Evolutionary conservation across 345 rosid species (phyloP), one percentile per base, ranked within the genome.

Genomic region (Brassica incana): DNA sequence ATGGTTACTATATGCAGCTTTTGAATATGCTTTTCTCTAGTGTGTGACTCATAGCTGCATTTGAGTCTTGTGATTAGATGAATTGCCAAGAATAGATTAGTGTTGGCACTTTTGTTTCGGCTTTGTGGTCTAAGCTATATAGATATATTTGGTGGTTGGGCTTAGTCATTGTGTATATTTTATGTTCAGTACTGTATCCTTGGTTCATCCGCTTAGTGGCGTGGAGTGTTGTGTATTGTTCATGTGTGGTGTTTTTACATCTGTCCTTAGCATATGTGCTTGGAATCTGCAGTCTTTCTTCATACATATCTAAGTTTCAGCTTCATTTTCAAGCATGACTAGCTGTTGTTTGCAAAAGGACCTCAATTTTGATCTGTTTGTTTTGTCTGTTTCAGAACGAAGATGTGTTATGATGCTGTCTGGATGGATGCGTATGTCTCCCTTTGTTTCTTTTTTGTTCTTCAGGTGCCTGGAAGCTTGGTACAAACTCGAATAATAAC

Each of bases 401-500:
- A 69, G 76, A 54, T 64, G 62, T 9, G 20, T 20, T 64, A 4
- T 10, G 36, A 16, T 54, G 67, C 36, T 64, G 12, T 69, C 32
- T n/a, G 68, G 61, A 58, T 38, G 67, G 61, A 62, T 36, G 48
- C 61, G 11, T 6, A 9, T 3, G 25, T 56, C 61, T 40, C 6
- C 36, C 45, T 59, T 30, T 73, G 59, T 60, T 75, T 38, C 30
- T 5, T 12, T 12, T 74, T 62, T 62, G 67, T 50, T 61, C 75
- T n/a, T 52, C 18, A 52, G 58, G 58, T 52, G 20, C 20, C 20
- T 52, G 58, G 58, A 52, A 48, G 60, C 25, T 56, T 48, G 74
- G 59, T 60, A 30, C 52, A 75, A 65, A 38, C 76, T 69, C 36
- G n/a, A 75, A 74, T 65, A 76, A 80, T 45, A 52, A n/a, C 27